These are phyloP conservation scores for Pinus tabuliformis DNA, from an alignment of 75 land plant species.

Conservation along the genomic window DNA sequence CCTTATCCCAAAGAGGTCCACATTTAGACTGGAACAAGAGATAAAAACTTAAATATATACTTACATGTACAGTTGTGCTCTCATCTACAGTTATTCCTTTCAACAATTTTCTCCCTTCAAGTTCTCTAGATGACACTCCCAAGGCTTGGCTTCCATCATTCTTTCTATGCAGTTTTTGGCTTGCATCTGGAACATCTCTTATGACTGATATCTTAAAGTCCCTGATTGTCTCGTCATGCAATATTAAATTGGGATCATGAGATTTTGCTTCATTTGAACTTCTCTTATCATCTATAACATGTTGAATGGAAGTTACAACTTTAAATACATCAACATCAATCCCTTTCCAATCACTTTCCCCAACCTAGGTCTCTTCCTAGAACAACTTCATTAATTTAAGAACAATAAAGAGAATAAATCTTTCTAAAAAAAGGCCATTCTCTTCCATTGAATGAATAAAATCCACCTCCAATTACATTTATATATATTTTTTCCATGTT, in stretches of 20 bases:
- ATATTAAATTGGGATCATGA: background rate
- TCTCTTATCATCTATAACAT: constrained; percentile 14
- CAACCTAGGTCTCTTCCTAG: no score
- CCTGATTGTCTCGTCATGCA: constrained; percentile 58
- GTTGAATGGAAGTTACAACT: constrained; percentile 52
- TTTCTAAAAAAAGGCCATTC: no score
- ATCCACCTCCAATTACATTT: no score
- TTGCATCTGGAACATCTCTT: constrained; percentile 65
- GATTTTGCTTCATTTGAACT: background rate
- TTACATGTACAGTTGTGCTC: constrained; percentile 90
- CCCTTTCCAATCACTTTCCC: no score
- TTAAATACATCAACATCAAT: constrained; percentile 76
- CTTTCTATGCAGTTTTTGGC: constrained; percentile 58
- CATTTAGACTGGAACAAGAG: background rate
- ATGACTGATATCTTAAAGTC: constrained; percentile 57
- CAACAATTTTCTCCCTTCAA: constrained; percentile 72
- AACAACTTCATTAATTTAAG: no score
- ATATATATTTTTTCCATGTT: no score
- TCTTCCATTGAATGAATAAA: no score
- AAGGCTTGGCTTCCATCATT: constrained; percentile 55
- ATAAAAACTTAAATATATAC: constrained; percentile 3
- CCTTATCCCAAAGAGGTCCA: background rate
- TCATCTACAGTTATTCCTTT: constrained; percentile 99
- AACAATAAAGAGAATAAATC: no score
- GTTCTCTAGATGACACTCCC: constrained; percentile 42